phyloP scores from a whole-genome alignment of 345 rosid genomes.

The Odontarrhena argentea region DNA sequence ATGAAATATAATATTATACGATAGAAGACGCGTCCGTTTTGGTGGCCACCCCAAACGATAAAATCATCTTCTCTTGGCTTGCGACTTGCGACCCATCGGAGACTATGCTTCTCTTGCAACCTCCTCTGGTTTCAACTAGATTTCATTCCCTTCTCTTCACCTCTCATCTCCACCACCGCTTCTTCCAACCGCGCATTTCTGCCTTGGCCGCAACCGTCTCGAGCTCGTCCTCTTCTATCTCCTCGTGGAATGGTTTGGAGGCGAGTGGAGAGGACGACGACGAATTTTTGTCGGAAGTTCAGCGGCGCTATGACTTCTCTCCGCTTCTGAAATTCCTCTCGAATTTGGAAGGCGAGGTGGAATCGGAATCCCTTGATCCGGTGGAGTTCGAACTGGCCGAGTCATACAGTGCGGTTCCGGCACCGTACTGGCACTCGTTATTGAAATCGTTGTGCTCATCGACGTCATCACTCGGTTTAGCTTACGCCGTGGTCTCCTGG shows the following conservation, averaged over 20 bases:
- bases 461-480: slow-evolving; percentile 53
- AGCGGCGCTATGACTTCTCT: slow-evolving; percentile 77
- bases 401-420: slow-evolving; percentile 82
- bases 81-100: slow-evolving; percentile 32
- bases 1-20: too few species aligned
- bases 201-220: slow-evolving; percentile 37
- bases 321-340: slow-evolving; percentile 79
- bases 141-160: slow-evolving; percentile 46
- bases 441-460: slow-evolving; percentile 69
- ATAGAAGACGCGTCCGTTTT: background rate
- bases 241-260: slow-evolving; percentile 30
- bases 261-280: slow-evolving; percentile 35
- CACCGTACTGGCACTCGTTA: slow-evolving; percentile 87
- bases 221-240: slow-evolving; percentile 20
- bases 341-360: slow-evolving; percentile 37
- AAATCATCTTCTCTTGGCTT: background rate
- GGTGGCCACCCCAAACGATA: slow-evolving; percentile 27
- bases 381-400: slow-evolving; percentile 74
- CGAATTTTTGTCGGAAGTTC: slow-evolving; percentile 52
- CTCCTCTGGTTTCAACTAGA: slow-evolving; percentile 56
- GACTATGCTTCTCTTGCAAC: slow-evolving; percentile 53
- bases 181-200: slow-evolving; percentile 43
- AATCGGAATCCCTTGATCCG: slow-evolving; percentile 53
- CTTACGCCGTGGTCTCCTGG: slow-evolving; percentile 89
- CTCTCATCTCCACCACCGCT: slow-evolving; percentile 44